Evolutionary conservation across 768 basidiomycete species (phyloP).

Genomic region (Tephrocybe rancida): DNA sequence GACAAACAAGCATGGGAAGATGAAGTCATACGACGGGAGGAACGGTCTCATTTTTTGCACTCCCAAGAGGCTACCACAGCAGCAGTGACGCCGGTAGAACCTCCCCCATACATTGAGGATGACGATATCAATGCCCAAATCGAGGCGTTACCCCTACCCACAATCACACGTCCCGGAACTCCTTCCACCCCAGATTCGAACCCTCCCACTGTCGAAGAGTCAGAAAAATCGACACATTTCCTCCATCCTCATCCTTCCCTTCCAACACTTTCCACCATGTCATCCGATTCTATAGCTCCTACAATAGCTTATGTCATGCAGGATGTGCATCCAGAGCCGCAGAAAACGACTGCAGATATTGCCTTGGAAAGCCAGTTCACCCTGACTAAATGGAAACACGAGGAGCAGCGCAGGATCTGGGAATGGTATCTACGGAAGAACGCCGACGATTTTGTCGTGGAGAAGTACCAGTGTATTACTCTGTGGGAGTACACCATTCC

Average conservation of each 20-base stretch:
- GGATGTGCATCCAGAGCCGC: conserved; percentile 37
- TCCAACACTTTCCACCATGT: conserved; percentile 23
- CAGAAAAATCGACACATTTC: conserved; percentile 36
- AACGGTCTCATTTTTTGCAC: conserved; percentile 49
- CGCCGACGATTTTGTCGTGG: conserved; percentile 82
- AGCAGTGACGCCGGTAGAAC: conserved; percentile 28
- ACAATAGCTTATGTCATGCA: conserved; percentile 19
- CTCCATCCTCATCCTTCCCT: conserved; percentile 20
- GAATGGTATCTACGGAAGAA: conserved; percentile 94
- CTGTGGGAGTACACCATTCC: conserved; percentile 83
- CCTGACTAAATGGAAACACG: conserved; percentile 76
- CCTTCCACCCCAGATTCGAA: conserved; percentile 33
- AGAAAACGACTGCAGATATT: conserved; percentile 74
- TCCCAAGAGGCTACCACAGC: conserved; percentile 46
- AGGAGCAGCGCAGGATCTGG: conserved; percentile 90
- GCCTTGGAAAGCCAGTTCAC: conserved; percentile 71
- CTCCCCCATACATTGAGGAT: conserved; percentile 25
- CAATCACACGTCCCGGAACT: conserved; percentile 33
- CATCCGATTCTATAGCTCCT: conserved; percentile 4
- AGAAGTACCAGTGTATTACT: conserved; percentile 90
- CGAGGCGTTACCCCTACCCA: conserved; percentile 51
- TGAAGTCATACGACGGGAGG: conserved; percentile 78
- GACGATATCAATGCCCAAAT: conserved; percentile 71
- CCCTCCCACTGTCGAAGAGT: conserved; percentile 29
- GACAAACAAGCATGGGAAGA: conserved; percentile 86